Percentiles rank a stretch among this genome's conserved stretches.
Evolutionary conservation across 352 stramenopile genomes (phyloP).

Genomic region (Aphanomyces invadans): DNA sequence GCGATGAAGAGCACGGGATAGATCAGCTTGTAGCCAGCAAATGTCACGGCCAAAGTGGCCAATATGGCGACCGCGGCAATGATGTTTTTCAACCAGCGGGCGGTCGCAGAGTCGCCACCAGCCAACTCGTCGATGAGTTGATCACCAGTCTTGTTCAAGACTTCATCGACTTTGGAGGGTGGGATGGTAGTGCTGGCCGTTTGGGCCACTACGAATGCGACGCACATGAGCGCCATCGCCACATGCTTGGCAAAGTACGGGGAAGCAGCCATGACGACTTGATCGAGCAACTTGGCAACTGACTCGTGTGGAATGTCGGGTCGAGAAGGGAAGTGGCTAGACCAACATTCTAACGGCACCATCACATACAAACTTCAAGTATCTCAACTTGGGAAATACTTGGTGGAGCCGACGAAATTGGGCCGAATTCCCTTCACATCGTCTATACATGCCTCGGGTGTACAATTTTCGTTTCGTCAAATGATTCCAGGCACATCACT

Average conservation of each 20-base stretch:
- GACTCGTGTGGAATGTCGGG: neutral
- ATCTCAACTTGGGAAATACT: neutral
- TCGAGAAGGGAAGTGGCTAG: neutral
- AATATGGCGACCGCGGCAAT: conserved; percentile 15
- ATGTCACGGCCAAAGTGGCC: conserved; percentile 20
- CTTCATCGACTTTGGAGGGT: conserved; percentile 13
- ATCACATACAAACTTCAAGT: conserved; percentile 18
- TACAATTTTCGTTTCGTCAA: too few relatives aligned
- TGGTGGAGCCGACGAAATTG: neutral
- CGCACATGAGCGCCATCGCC: neutral
- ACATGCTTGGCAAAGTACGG: neutral
- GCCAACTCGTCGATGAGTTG: conserved; percentile 23
- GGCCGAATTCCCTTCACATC: neutral
- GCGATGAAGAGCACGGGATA: conserved; percentile 20
- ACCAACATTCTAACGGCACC: neutral
- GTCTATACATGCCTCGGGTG: too few relatives aligned
- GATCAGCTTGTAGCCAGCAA: conserved; percentile 25
- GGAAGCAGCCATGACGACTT: neutral
- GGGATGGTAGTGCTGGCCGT: neutral
- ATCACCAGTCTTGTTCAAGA: conserved; percentile 16
- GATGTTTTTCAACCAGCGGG: conserved; percentile 14
- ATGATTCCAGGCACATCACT: too few relatives aligned
- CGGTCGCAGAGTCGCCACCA: conserved; percentile 18
- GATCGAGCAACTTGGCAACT: conserved; percentile 22
- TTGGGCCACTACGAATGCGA: conserved; percentile 18